Conservation (phyloP, 495 filamentous ascomycete species). For the Cercophora newfieldiana region DNA sequence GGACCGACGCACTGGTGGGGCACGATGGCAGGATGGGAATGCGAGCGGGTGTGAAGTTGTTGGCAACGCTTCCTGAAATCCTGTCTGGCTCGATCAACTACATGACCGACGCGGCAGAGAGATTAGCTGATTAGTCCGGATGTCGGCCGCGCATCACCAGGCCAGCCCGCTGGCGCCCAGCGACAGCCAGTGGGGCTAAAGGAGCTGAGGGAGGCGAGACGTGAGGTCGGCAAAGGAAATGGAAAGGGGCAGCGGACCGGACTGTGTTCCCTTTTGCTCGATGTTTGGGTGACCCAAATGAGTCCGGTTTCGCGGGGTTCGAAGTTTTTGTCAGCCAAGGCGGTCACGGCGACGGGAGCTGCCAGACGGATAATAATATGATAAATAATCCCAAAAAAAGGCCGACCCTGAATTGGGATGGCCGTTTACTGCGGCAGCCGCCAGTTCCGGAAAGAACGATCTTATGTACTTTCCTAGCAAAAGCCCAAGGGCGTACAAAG, state of each 20-base stretch:
- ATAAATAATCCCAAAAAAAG: no score
- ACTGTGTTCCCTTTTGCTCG: not conserved
- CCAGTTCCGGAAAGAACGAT: not conserved
- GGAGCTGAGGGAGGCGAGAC: not conserved
- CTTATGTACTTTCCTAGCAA: no score
- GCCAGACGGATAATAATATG: not conserved
- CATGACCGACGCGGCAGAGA: not conserved
- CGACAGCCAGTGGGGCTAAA: not conserved
- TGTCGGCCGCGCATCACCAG: conserved; percentile 11
- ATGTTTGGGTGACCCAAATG: not conserved
- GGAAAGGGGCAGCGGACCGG: conserved; percentile 12
- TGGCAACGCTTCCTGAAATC: no score
- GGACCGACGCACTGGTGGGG: not conserved
- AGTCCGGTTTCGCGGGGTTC: not conserved
- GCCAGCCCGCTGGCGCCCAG: not conserved
- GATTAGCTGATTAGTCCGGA: not conserved
- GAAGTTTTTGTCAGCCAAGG: not conserved
- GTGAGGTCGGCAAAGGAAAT: conserved; percentile 1
- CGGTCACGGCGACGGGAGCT: not conserved
- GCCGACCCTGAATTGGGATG: not conserved
- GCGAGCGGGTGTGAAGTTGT: no score
- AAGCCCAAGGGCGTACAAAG: no score
- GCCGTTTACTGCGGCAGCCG: not conserved
- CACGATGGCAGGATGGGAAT: not conserved
- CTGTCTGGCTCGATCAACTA: not conserved